These are phyloP conservation scores for Pelargonium fulgidum DNA, from an alignment of 441 rosid genomes.

Conservation along the genomic window DNA sequence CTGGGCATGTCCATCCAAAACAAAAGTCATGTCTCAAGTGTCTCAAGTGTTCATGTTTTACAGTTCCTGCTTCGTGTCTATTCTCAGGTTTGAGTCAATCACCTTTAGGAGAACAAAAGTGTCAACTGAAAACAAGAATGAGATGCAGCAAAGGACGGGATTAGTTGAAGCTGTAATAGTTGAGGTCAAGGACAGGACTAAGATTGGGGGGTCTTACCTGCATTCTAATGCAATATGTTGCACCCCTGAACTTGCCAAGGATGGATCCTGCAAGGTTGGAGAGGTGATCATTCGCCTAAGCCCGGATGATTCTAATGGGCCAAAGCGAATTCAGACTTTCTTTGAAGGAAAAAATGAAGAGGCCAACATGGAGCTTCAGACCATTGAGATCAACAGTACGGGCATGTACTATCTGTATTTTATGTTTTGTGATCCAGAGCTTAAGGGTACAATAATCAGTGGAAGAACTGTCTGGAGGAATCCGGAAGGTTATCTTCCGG, in stretches of 20 bases:
- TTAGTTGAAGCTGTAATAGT: conserved; percentile 30
- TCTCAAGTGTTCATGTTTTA: neutral
- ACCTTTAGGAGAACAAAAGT: conserved; percentile 28
- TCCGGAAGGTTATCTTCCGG: conserved; percentile 32
- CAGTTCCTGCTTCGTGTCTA: neutral
- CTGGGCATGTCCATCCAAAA: no score
- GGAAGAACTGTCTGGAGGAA: conserved; percentile 37
- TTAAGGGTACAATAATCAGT: conserved; percentile 20
- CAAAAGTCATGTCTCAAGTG: neutral
- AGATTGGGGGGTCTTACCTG: conserved; percentile 28
- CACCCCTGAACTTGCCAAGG: conserved; percentile 27
- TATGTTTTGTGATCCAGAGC: conserved; percentile 36
- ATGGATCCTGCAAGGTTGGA: conserved; percentile 30
- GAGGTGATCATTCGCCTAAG: conserved; percentile 29
- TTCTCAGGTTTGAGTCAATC: conserved; percentile 32
- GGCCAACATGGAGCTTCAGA: conserved; percentile 27
- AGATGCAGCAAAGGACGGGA: conserved; percentile 39
- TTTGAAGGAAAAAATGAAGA: conserved; percentile 30
- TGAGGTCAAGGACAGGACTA: conserved; percentile 29
- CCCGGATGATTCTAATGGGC: conserved; percentile 21
- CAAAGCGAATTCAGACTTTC: conserved; percentile 28
- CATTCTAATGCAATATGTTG: conserved; percentile 29
- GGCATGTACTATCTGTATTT: conserved; percentile 39
- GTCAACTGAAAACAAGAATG: conserved; percentile 24
- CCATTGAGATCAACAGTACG: conserved; percentile 25